Evolutionary conservation across 345 rosid species (phyloP).

Genomic region (Eucalyptus cloeziana): DNA sequence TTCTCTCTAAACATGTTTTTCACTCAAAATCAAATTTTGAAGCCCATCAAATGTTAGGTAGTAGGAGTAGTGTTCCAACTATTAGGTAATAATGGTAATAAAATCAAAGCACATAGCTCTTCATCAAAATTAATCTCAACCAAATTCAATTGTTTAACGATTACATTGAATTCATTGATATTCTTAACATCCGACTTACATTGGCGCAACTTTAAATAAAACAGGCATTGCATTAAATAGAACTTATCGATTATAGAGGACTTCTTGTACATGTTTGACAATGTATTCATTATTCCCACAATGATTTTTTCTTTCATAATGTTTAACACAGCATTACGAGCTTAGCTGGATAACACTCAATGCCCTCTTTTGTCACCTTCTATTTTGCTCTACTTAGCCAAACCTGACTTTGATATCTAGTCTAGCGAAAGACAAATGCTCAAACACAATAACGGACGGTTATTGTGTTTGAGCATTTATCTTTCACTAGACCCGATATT

Average conservation of each 20-base stretch:
- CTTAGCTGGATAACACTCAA: background rate
- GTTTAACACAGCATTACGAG: background rate
- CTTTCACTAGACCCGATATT: too few species aligned
- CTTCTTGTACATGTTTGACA: background rate
- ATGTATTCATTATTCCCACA: background rate
- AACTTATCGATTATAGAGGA: background rate
- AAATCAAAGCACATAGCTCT: background rate
- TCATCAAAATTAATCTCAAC: background rate
- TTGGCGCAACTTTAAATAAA: background rate
- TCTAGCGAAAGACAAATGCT: too few species aligned
- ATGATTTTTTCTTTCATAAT: background rate
- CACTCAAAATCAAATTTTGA: background rate
- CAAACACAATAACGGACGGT: background rate
- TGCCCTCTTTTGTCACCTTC: fast-evolving
- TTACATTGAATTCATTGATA: background rate
- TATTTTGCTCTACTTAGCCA: background rate
- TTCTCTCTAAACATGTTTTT: background rate
- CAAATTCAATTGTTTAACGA: background rate
- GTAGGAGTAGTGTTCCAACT: background rate
- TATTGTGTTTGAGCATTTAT: too few species aligned
- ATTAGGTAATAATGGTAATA: background rate
- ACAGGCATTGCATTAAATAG: background rate
- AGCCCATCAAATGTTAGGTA: background rate
- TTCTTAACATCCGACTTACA: background rate
- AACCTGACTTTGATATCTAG: background rate